Conservation (phyloP, 208 protist species). For the Phytomonas francai region DNA sequence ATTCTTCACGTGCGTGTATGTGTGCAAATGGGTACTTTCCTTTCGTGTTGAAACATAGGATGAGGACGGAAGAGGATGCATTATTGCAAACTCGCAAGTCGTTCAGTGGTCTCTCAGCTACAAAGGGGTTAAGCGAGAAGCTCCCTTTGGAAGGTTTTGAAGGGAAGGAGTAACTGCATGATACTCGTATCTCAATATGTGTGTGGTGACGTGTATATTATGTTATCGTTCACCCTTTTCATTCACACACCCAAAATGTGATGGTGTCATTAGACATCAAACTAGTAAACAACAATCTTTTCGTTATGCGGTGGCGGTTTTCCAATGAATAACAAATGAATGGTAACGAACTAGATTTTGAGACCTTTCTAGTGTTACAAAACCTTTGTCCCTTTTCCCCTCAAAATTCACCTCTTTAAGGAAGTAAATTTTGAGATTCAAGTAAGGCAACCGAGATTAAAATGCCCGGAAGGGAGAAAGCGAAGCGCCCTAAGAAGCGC, state of each 20-base stretch:
- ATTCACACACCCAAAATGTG: background rate
- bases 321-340: background rate
- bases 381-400: conserved; percentile 2
- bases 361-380: background rate
- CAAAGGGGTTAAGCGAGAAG: background rate
- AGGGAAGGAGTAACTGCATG: background rate
- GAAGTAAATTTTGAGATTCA: conserved; percentile 4
- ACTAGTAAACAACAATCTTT: background rate
- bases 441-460: background rate
- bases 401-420: background rate
- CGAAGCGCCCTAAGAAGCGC: conserved; percentile 22
- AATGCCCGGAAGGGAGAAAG: conserved; percentile 41
- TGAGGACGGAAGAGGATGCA: background rate
- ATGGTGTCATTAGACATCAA: background rate
- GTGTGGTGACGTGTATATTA: background rate
- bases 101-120: background rate
- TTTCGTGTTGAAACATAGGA: background rate
- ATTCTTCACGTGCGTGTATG: background rate
- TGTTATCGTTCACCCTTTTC: background rate
- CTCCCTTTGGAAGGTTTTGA: background rate
- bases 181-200: background rate
- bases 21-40: background rate
- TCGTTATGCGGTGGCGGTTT: background rate
- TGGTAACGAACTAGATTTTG: background rate
- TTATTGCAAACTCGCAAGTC: background rate